Evolutionary conservation across 495 filamentous ascomycete species (phyloP).

Genomic region (Aspergillus hancockii): DNA sequence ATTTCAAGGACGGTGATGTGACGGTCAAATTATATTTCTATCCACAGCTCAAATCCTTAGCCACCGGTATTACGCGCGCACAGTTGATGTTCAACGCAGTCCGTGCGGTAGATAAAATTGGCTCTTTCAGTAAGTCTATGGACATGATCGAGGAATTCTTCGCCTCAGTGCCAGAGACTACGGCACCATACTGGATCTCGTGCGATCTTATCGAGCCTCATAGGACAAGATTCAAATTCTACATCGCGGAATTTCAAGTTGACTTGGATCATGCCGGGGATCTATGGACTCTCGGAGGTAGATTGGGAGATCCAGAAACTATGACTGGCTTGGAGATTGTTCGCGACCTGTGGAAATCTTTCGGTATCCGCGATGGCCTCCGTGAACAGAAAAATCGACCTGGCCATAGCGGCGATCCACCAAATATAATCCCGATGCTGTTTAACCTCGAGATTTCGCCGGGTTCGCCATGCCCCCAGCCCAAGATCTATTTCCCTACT

Average conservation of each 20-base stretch:
- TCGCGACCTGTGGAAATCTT: slow-evolving; percentile 9
- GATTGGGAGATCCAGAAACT: not conserved
- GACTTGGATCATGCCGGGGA: not conserved
- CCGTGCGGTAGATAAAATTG: not conserved
- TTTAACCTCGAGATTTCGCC: slow-evolving; percentile 1
- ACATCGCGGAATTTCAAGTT: slow-evolving; percentile 2
- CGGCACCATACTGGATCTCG: not conserved
- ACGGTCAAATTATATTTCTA: slow-evolving; percentile 13
- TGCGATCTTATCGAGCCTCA: slow-evolving; percentile 13
- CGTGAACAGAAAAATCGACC: slow-evolving; percentile 4
- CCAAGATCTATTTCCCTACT: not conserved
- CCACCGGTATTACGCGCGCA: not conserved
- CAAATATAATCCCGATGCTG: slow-evolving; percentile 3
- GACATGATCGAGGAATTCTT: not conserved
- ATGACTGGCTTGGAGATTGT: slow-evolving; percentile 1
- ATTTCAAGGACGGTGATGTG: slow-evolving; percentile 1
- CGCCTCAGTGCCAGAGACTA: not conserved
- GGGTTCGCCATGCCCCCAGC: not conserved
- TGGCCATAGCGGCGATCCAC: not conserved
- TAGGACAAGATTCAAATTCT: slow-evolving; percentile 13
- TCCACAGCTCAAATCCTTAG: not conserved
- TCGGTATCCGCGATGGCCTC: slow-evolving; percentile 9
- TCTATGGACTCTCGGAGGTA: slow-evolving; percentile 9
- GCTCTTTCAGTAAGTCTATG: not conserved
- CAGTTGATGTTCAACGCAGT: not conserved